phyloP scores from a whole-genome alignment of 768 basidiomycete genomes.

The Suillus subaureus region DNA sequence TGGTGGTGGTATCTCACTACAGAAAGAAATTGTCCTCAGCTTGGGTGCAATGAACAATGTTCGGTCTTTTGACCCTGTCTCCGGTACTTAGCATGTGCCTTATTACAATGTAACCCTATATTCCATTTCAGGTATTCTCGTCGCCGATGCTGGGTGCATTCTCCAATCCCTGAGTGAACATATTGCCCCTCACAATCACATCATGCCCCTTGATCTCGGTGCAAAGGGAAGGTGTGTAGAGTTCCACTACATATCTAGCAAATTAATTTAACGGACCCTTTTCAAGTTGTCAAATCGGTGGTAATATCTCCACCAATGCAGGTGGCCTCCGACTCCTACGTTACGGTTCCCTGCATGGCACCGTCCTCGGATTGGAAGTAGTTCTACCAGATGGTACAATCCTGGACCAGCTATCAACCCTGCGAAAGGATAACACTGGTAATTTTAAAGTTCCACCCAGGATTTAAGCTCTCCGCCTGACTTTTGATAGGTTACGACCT shows the following conservation, averaged over 20 bases:
- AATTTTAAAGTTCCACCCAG: slow-evolving; percentile 22
- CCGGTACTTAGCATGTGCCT: slow-evolving; percentile 49
- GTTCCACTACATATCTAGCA: background rate
- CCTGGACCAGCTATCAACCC: slow-evolving; percentile 82
- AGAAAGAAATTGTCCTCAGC: slow-evolving; percentile 86
- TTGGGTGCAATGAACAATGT: slow-evolving; percentile 81
- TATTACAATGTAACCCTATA: slow-evolving; percentile 11
- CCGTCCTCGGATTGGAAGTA: slow-evolving; percentile 93
- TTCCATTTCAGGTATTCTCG: slow-evolving; percentile 69
- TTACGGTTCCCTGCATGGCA: slow-evolving; percentile 94
- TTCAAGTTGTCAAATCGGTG: slow-evolving; percentile 92
- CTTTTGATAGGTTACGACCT: slow-evolving; percentile 83
- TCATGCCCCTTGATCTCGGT: slow-evolving; percentile 95
- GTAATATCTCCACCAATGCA: slow-evolving; percentile 96
- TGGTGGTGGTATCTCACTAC: slow-evolving; percentile 88
- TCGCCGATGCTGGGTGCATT: slow-evolving; percentile 94
- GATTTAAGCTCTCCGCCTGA: background rate
- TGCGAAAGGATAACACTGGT: slow-evolving; percentile 99
- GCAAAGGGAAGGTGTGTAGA: slow-evolving; percentile 85
- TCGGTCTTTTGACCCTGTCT: slow-evolving; percentile 81
- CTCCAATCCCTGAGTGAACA: slow-evolving; percentile 87
- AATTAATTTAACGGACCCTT: slow-evolving; percentile 9
- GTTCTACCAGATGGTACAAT: slow-evolving; percentile 94
- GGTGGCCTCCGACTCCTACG: slow-evolving; percentile 93
- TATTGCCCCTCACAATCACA: slow-evolving; percentile 85